A percentile compares a stretch with the other conserved stretches of the same genome.
These are phyloP conservation scores for Suillus alpinus DNA, from an alignment of 768 basidiomycete genomes.

Conservation along the genomic window DNA sequence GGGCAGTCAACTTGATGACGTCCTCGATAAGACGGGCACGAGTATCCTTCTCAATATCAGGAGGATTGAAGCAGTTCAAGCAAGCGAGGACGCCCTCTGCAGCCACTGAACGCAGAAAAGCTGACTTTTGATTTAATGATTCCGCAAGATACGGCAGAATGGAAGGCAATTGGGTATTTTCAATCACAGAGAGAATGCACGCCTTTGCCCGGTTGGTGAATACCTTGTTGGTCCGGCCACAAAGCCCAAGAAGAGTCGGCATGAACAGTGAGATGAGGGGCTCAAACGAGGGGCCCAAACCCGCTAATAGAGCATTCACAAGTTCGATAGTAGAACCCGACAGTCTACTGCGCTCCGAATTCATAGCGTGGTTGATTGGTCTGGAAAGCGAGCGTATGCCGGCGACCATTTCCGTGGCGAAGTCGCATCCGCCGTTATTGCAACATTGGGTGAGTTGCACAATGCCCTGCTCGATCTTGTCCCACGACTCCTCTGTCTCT, in stretches of 20 bases:
- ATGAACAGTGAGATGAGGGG: constrained; percentile 64
- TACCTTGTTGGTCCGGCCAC: constrained; percentile 77
- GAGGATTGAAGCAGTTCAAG: constrained; percentile 75
- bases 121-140: constrained; percentile 63
- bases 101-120: constrained; percentile 58
- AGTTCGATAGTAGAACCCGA: constrained; percentile 68
- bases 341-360: constrained; percentile 71
- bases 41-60: constrained; percentile 69
- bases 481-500: constrained; percentile 84
- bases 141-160: constrained; percentile 61
- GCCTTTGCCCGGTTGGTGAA: constrained; percentile 62
- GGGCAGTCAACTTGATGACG: constrained; percentile 62
- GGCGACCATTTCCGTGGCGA: constrained; percentile 48
- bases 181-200: constrained; percentile 59
- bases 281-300: constrained; percentile 62
- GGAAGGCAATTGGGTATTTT: constrained; percentile 62
- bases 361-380: constrained; percentile 55
- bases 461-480: constrained; percentile 55
- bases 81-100: constrained; percentile 64
- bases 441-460: constrained; percentile 44
- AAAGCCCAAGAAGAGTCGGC: constrained; percentile 64
- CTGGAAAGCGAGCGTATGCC: constrained; percentile 51
- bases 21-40: constrained; percentile 66
- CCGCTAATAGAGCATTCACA: constrained; percentile 49
- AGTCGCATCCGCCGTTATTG: constrained; percentile 51